Evolutionary conservation across 768 basidiomycete species (phyloP), one percentile per base, ranked within the genome.

Genomic region (Trametes cubensis): DNA sequence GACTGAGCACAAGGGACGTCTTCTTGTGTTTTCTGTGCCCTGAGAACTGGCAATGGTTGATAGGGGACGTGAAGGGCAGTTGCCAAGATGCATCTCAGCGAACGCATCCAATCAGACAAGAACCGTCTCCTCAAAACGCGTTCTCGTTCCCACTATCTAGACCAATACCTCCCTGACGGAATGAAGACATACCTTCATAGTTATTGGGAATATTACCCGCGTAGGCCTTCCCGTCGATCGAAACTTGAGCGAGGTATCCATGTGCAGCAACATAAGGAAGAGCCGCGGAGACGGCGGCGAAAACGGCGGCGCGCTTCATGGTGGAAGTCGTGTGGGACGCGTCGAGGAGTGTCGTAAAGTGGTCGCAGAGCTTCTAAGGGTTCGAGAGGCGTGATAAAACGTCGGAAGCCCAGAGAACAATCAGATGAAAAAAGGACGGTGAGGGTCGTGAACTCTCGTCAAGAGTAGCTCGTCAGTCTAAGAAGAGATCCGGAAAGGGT

Each of bases 141-240:
- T 28, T 28, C 23, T 5, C 21, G 47, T 6, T 26, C 17, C 25
- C 18, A 20, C 39, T 2, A 25, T 15, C 10, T 2, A 26, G 4
- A 25, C 25, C 7, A 7, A 28, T 7, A 3, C 28, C 3, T 28
- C 7, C 7, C 7, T 7, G 17, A n/a, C 15, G 42, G 5, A 30
- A 38, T n/a, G 18, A 26, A 8, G 6, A 54, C 51, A 64, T 67
- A 63, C 67, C 67, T 39, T 74, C 70, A 54, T 75, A 61, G n/a
- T 78, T 74, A 58, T 76, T 76, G 53, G 80, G 80, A 6, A 72
- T 66, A 62, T 81, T 79, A 57, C 81, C 82, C 47, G 63, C 34
- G 70, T 82, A 83, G 8, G 60, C 55, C 51, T 72, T 75, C 45
- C 82, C 81, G 48, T 81, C 80, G 26, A 84, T 77, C 42, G 69